Percentiles rank a stretch among this genome's conserved stretches.
Conservation (phyloP, 441 rosid species). For the Gossypium trilobum region DNA sequence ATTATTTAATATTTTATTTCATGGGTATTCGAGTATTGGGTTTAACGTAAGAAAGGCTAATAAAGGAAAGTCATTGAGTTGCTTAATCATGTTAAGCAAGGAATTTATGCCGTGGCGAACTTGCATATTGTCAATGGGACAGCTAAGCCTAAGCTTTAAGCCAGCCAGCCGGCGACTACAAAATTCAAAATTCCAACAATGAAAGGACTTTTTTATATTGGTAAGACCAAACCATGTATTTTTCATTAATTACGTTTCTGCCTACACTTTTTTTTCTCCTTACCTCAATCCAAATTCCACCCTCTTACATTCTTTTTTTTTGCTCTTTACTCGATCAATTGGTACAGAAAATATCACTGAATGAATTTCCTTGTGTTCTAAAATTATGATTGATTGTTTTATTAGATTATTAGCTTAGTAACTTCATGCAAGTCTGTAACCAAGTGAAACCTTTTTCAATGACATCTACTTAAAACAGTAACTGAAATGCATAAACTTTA, state of each 20-base stretch:
- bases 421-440: neutral
- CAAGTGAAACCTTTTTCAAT: neutral
- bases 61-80: neutral
- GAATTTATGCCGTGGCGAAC: neutral
- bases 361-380: neutral
- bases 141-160: neutral
- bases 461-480: too few relatives aligned
- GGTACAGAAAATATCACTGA: neutral
- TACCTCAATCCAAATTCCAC: neutral
- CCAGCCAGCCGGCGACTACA: neutral
- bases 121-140: neutral
- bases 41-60: neutral
- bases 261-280: neutral
- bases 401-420: neutral
- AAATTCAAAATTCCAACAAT: neutral
- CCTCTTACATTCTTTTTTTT: neutral
- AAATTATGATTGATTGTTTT: neutral
- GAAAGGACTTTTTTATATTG: too few relatives aligned
- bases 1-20: neutral
- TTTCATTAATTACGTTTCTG: neutral
- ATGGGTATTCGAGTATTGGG: neutral
- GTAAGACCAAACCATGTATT: neutral
- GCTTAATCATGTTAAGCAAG: constrained; percentile 3
- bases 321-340: neutral
- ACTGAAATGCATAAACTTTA: too few relatives aligned